Percentiles rank a stretch among this genome's conserved stretches.
Evolutionary conservation across 2,329 filamentous ascomycete genomes (phyloP).

Genomic region (Calonectria leucothoes): DNA sequence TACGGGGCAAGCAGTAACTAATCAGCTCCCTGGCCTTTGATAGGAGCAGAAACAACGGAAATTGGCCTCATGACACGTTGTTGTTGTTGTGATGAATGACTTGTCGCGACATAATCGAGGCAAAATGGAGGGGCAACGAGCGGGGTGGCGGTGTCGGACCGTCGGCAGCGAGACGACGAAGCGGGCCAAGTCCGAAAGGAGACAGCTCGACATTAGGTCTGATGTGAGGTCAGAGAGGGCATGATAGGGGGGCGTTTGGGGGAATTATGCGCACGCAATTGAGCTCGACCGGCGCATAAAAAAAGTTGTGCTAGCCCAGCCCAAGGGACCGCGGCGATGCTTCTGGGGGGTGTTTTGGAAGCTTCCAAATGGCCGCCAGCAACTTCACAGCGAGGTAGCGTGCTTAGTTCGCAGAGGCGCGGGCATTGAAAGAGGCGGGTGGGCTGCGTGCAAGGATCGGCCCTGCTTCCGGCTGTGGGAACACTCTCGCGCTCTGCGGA

Average conservation of each 20-base stretch:
- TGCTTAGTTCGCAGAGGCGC: not conserved
- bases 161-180: slow-evolving; percentile 6
- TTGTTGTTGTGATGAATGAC: not conserved
- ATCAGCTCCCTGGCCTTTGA: not conserved
- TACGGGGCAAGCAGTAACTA: too few species aligned
- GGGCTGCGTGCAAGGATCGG: not conserved
- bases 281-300: not conserved
- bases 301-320: not conserved
- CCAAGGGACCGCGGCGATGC: not conserved
- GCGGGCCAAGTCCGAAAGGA: not conserved
- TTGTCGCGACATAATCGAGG: not conserved
- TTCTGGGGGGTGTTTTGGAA: slow-evolving; percentile 10
- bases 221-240: not conserved
- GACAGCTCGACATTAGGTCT: not conserved
- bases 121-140: not conserved
- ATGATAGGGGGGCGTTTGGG: not conserved
- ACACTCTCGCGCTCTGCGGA: not conserved
- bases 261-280: not conserved
- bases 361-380: not conserved
- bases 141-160: slow-evolving; percentile 4
- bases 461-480: not conserved
- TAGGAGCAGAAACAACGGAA: not conserved
- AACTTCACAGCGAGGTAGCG: not conserved
- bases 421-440: not conserved
- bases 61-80: slow-evolving; percentile 2